Conservation (phyloP, 352 stramenopile species). For the Globisporangium carolinianum region DNA sequence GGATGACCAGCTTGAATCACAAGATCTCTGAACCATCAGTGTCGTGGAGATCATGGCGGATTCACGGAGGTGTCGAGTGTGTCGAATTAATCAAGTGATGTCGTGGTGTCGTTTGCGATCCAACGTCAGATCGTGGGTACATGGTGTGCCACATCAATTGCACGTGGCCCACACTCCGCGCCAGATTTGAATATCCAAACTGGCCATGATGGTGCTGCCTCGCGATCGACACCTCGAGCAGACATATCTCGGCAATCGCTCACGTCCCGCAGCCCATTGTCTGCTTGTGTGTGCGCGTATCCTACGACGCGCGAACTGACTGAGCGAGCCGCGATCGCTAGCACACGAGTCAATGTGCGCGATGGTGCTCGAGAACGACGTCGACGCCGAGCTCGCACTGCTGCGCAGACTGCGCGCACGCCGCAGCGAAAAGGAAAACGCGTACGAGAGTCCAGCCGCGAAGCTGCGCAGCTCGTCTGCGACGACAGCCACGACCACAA, state of each 20-base stretch:
- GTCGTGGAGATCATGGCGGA: too few species aligned
- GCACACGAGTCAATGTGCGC: not conserved
- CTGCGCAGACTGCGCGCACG: constrained; percentile 13
- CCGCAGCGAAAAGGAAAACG: constrained; percentile 16
- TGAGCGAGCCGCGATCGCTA: not conserved
- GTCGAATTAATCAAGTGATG: too few species aligned
- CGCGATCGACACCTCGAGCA: too few species aligned
- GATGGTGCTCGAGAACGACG: constrained; percentile 10
- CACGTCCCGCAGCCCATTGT: not conserved
- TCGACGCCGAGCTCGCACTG: constrained; percentile 12
- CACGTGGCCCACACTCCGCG: too few species aligned
- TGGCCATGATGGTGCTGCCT: not conserved
- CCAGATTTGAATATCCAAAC: constrained; percentile 16
- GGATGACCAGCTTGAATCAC: too few species aligned
- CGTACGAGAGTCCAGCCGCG: constrained; percentile 9
- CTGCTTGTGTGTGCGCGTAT: not conserved
- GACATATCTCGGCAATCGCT: not conserved
- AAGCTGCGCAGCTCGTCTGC: constrained; percentile 9
- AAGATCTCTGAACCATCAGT: too few species aligned
- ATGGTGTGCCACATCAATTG: too few species aligned
- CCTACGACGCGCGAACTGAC: not conserved
- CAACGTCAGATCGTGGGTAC: too few species aligned
- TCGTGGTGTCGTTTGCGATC: too few species aligned
- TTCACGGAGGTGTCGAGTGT: too few species aligned
- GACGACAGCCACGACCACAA: constrained; percentile 7